phyloP scores from a whole-genome alignment of 805 yeast species.

The Spathaspora boniae region DNA sequence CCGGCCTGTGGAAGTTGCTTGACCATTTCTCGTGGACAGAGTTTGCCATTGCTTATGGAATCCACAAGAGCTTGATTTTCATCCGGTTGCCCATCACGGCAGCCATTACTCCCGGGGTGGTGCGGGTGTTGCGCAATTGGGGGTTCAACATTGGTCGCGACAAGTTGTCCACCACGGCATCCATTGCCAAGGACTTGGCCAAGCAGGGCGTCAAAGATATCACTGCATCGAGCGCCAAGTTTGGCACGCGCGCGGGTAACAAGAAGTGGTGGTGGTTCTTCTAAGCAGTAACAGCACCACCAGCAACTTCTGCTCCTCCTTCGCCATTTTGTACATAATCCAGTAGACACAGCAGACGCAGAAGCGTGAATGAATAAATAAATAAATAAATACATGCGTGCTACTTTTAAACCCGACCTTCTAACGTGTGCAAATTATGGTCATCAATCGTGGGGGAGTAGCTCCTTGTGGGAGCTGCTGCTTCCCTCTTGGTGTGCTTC shows the following conservation, averaged over 20 bases:
- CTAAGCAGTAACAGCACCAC: constrained; percentile 26
- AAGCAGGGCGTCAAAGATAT: constrained; percentile 34
- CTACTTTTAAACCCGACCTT: too few species aligned
- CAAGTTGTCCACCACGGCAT: constrained; percentile 5
- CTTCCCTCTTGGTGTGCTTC: too few species aligned
- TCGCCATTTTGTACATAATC: constrained; percentile 7
- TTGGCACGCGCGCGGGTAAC: constrained; percentile 53
- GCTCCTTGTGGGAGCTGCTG: too few species aligned
- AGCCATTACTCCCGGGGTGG: constrained; percentile 83
- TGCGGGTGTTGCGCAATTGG: constrained; percentile 60
- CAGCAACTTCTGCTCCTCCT: not conserved
- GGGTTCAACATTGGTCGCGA: constrained; percentile 71
- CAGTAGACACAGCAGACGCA: constrained; percentile 3
- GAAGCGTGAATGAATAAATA: constrained; percentile 5
- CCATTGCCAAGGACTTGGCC: constrained; percentile 6
- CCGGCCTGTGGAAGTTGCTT: constrained; percentile 13
- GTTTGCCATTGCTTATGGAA: constrained; percentile 84
- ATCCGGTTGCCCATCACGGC: constrained; percentile 88
- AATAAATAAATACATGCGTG: constrained; percentile 11
- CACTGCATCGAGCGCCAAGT: constrained; percentile 42
- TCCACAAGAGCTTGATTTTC: constrained; percentile 83
- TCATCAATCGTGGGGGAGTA: too few species aligned
- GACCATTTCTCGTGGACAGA: constrained; percentile 66
- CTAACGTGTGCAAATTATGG: too few species aligned
- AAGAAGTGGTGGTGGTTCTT: constrained; percentile 65